Base-by-base conservation (phyloP, 805 yeast genomes). In the Lachancea nothofagi region DNA sequence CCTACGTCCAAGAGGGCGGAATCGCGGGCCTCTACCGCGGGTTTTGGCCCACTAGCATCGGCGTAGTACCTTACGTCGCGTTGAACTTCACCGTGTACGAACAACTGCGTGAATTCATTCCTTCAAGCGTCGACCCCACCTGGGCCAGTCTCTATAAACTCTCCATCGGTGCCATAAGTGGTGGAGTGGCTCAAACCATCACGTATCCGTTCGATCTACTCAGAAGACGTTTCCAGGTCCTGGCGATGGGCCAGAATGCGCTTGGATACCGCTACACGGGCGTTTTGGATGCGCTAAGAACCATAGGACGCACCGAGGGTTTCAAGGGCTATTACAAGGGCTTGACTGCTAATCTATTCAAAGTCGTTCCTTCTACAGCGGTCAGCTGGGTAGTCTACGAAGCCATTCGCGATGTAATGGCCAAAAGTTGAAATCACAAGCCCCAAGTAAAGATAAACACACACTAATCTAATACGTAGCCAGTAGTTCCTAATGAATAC, bases 61-160 rank as follows among this genome's bases (percentile, higher is more conserved):
- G 97, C 1, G 96, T 93, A 15, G 97, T 96, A 1, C 97, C 97
- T 1, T 93, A 89, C 55, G 96, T 87, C 23, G 96, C 96, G 3
- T 74, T 90, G 38, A 90, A 89, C 62, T 90, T 90, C 58, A 82
- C 96, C 2, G 78, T 87, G 33, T 90, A 89, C 66, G 97, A 93
- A 55, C 78, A 75, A 45, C 55, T 88, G 48, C 77, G 88, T 46
- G 93, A 81, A 43, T 55, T 66, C 38, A 64, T 73, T 59, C 65
- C 71, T 1, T 38, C 24, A 41, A 17, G 60, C 61, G 29, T 53
- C 58, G 29, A 45, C 41, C 34, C 69, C 41, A 29, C 67, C 55
- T 36, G 47, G 51, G 36, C 57, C 62, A 41, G 77, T 81, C 3
- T 47, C 64, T 27, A 75, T 77, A 63, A 83, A 53, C 64, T 90